phyloP scores from a whole-genome alignment of 1,139 yeast genomes.

The Yamadazyma trypodendri region DNA sequence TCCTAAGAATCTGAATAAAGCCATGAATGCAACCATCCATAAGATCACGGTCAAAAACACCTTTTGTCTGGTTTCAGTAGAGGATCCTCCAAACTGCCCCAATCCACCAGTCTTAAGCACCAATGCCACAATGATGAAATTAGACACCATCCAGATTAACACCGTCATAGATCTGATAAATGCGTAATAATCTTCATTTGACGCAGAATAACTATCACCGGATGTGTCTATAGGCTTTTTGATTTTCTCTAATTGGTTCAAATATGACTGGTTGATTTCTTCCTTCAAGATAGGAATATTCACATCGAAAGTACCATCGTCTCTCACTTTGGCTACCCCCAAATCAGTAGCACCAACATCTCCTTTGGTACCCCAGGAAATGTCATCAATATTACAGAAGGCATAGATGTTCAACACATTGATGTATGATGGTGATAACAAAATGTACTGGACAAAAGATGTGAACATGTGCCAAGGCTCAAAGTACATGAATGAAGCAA shows the following conservation, averaged over 20 bases:
- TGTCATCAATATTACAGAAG: conserved; percentile 50
- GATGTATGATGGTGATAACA: conserved; percentile 47
- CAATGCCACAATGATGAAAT: conserved; percentile 67
- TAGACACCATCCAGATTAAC: conserved; percentile 74
- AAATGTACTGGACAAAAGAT: conserved; percentile 44
- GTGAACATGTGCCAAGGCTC: conserved; percentile 57
- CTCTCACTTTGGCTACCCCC: conserved; percentile 61
- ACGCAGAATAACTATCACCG: conserved; percentile 35
- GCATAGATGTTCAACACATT: conserved; percentile 51
- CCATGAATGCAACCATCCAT: conserved; percentile 82
- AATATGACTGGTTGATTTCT: conserved; percentile 60
- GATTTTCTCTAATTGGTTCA: conserved; percentile 63
- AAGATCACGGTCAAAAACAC: conserved; percentile 69
- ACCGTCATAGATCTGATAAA: conserved; percentile 79
- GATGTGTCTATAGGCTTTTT: conserved; percentile 34
- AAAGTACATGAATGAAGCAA: conserved; percentile 47
- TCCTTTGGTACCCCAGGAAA: conserved; percentile 54
- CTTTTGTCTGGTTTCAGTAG: conserved; percentile 26
- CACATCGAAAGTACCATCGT: conserved; percentile 64
- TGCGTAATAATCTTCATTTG: conserved; percentile 71
- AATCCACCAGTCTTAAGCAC: conserved; percentile 72
- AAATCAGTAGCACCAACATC: conserved; percentile 45
- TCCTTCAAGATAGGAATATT: conserved; percentile 66
- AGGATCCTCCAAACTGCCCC: conserved; percentile 30
- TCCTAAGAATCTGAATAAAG: conserved; percentile 70